Base-by-base conservation (phyloP, 345 rosid species). In the Dovyalis caffra region DNA sequence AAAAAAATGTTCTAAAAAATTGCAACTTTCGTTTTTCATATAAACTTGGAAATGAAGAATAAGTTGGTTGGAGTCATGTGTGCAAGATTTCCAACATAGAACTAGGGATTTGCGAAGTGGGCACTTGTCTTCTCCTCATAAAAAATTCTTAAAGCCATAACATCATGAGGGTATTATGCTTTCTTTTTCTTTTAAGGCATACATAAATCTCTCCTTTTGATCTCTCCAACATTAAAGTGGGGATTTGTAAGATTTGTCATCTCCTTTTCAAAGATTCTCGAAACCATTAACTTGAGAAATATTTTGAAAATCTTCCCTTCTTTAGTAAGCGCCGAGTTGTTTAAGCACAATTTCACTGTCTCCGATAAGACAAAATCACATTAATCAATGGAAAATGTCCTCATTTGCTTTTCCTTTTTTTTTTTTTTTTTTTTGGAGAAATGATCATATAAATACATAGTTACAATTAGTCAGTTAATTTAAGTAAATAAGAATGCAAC, bases 171-270 rank as follows among this genome's bases (percentile, higher is more conserved):
- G 14, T 23, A 33, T 37, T 2, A 20, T 66, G 56, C 29, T 14
- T 23, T 53, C 10, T 38, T 53, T n/a, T 70, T 23, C 18, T 14
- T 28, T 10, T 6, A 33, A 21, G 8, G 6, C 58, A 32, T 9
- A 9, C 37, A 21, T 10, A n/a, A 28, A 69, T 35, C 20, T 68
- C 37, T 37, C 45, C 58, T 8, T 38, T 34, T 57, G 62, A 70
- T 56, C 38, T 69, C 26, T 25, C 40, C 20, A 34, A n/a, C 73
- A 23, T 53, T 9, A 53, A 70, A 70, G 53, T 23, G 8, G 47
- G 45, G 73, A 70, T 70, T 49, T 29, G 61, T 28, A 68, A 12
- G 58, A 68, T 68, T 20, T 49, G 62, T 69, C 40, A 32, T 20
- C 25, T 49, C 23, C 15, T 69, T 56, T 68, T 70, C 32, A 49